These are phyloP conservation scores for Phyllostachys edulis DNA, from an alignment of 176 grass and related monocot species.

Conservation along the genomic window DNA sequence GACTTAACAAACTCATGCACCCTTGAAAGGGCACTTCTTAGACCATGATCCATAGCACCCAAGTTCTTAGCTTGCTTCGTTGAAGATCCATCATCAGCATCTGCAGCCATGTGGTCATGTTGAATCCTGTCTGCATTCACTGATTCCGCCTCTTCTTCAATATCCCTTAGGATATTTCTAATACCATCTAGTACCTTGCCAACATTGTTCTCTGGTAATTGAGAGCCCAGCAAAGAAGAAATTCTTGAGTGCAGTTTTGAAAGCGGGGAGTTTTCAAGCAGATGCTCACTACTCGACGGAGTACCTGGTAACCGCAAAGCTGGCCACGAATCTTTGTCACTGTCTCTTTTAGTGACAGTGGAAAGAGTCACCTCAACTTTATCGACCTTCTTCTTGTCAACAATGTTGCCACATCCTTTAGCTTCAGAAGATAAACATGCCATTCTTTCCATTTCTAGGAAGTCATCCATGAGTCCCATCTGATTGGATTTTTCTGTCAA, in stretches of 20 bases:
- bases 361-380: conserved; percentile 43
- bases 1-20: conserved; percentile 80
- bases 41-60: conserved; percentile 46
- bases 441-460: conserved; percentile 97
- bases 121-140: conserved; percentile 32
- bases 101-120: conserved; percentile 20
- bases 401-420: conserved; percentile 41
- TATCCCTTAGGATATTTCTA: conserved; percentile 74
- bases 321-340: conserved; percentile 39
- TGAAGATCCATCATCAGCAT: conserved; percentile 27
- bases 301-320: conserved; percentile 35
- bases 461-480: conserved; percentile 99
- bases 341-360: conserved; percentile 35
- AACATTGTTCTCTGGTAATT: conserved; percentile 49
- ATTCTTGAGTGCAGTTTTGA: conserved; percentile 74
- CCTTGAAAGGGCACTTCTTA: conserved; percentile 65
- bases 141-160: conserved; percentile 67
- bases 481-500: conserved; percentile 58
- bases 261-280: conserved; percentile 40
- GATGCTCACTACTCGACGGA: conserved; percentile 42
- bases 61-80: conserved; percentile 20
- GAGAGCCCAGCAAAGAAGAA: conserved; percentile 65
- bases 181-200: conserved; percentile 63
- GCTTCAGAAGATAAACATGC: conserved; percentile 64
- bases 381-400: conserved; percentile 61